phyloP scores from a whole-genome alignment of 257 asterid genomes.

The Nicotiana paniculata region DNA sequence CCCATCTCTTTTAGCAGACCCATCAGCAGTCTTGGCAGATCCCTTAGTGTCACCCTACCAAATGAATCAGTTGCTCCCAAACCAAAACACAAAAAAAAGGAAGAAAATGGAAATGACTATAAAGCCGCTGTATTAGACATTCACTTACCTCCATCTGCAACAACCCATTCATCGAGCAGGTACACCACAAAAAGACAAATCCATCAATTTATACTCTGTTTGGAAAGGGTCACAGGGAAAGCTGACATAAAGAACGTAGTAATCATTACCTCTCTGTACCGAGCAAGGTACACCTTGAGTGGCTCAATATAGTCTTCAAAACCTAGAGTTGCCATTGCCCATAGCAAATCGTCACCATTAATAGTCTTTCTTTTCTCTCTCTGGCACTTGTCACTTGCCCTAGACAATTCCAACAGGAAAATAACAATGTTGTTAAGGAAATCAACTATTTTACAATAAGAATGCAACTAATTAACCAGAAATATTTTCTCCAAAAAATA shows the following conservation, averaged over 20 bases:
- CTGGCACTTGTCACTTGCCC: slow-evolving; percentile 96
- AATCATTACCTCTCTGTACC: slow-evolving; percentile 71
- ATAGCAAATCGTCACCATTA: slow-evolving; percentile 81
- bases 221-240: background rate
- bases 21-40: slow-evolving; percentile 62
- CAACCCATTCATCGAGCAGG: slow-evolving; percentile 24
- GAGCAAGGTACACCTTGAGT: slow-evolving; percentile 66
- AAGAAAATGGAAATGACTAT: background rate
- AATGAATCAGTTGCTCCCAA: slow-evolving; percentile 7
- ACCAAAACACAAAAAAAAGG: background rate
- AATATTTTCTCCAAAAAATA: background rate
- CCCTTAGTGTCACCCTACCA: slow-evolving; percentile 85
- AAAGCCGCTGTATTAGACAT: background rate
- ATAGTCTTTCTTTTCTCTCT: slow-evolving; percentile 86
- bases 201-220: slow-evolving; percentile 20
- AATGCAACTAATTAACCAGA: background rate
- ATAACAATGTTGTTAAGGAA: background rate
- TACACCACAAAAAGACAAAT: slow-evolving; percentile 7
- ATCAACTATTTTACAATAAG: background rate
- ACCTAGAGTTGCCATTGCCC: slow-evolving; percentile 94
- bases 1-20: slow-evolving; percentile 66
- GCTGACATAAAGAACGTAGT: background rate
- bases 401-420: slow-evolving; percentile 24
- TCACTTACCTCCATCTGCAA: slow-evolving; percentile 79
- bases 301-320: slow-evolving; percentile 92